Base-by-base conservation (phyloP, 2,329 filamentous ascomycete species). In the Phialophora tarda region DNA sequence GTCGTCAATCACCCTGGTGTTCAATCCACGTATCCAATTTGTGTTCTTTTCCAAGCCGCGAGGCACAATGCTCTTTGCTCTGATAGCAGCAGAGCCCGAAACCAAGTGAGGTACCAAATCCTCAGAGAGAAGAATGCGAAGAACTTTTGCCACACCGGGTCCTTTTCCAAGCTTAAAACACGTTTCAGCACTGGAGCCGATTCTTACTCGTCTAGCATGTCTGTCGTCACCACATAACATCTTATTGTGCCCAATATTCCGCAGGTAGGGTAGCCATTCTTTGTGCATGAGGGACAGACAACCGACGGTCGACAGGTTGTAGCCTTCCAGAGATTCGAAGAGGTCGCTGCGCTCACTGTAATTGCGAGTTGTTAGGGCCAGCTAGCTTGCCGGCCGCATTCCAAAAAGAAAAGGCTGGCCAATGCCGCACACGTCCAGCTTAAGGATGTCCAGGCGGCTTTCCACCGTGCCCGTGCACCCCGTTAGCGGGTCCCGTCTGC, bases 381-480 rank as follows among this genome's bases (percentile, higher is more conserved):
- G 38, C 38, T n/a, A 8, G 38, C 14, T 44, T n/a, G 38, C 21
- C 38, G 7, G 38, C 38, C 38, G 23, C 28, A 30, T 63, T 28
- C 21, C 38, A 17, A 7, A 44, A 12, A 5, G 4, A 11, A 30
- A 30, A 30, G 10, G 17, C 38, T 44, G 38, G 38, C 38, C 14
- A n/a, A 6, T 21, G 38, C 7, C 17, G 38, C 14, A 44, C 6
- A n/a, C 14, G 38, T 44, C 5, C 38, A 44, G 56, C 48, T 69
- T 58, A 71, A 53, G 70, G 70, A 64, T 71, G 70, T 7, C 70
- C 70, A 8, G 68, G 66, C 14, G 70, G 70, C 44, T 68, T 70
- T 26, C 68, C 61, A 21, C 59, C 50, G 23, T 63, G 59, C 12
- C 63, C 65, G 58, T 63, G 51, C 8, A 23, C 61, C 8, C 60